These are phyloP conservation scores for Monosporascus cannonballus DNA, from an alignment of 2,329 filamentous ascomycete genomes.

Conservation along the genomic window DNA sequence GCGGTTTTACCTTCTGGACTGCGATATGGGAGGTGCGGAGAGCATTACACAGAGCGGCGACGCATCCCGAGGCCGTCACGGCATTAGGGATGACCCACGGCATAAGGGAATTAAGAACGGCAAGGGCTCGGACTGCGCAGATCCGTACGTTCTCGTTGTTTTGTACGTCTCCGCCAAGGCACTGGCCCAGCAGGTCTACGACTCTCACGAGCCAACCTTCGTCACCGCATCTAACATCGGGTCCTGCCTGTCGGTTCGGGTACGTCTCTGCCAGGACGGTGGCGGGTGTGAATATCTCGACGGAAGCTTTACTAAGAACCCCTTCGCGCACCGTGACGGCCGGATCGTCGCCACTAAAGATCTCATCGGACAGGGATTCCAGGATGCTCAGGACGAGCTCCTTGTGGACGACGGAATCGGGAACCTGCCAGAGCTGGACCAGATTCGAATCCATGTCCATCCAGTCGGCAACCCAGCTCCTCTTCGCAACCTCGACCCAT, in stretches of 20 bases:
- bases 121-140: slow-evolving; percentile 71
- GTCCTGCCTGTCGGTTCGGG: slow-evolving; percentile 61
- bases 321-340: slow-evolving; percentile 78
- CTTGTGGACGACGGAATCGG: slow-evolving; percentile 60
- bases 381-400: slow-evolving; percentile 83
- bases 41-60: slow-evolving; percentile 64
- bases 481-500: slow-evolving; percentile 92
- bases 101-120: slow-evolving; percentile 72
- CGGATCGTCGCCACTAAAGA: slow-evolving; percentile 86
- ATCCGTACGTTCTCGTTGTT: slow-evolving; percentile 60
- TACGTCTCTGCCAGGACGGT: slow-evolving; percentile 69
- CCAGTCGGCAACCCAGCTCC: slow-evolving; percentile 90
- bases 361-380: slow-evolving; percentile 88
- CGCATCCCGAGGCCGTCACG: slow-evolving; percentile 63
- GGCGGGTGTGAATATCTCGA: slow-evolving; percentile 87
- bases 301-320: slow-evolving; percentile 78
- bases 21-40: slow-evolving; percentile 64
- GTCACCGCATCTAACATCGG: slow-evolving; percentile 66
- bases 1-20: slow-evolving; percentile 62
- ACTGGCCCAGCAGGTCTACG: slow-evolving; percentile 66
- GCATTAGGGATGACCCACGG: slow-evolving; percentile 85
- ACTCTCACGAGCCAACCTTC: slow-evolving; percentile 86
- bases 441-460: slow-evolving; percentile 87
- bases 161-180: slow-evolving; percentile 59
- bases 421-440: slow-evolving; percentile 73